Evolutionary conservation across 345 rosid genomes (phyloP).

Genomic region (Populus euphratica): DNA sequence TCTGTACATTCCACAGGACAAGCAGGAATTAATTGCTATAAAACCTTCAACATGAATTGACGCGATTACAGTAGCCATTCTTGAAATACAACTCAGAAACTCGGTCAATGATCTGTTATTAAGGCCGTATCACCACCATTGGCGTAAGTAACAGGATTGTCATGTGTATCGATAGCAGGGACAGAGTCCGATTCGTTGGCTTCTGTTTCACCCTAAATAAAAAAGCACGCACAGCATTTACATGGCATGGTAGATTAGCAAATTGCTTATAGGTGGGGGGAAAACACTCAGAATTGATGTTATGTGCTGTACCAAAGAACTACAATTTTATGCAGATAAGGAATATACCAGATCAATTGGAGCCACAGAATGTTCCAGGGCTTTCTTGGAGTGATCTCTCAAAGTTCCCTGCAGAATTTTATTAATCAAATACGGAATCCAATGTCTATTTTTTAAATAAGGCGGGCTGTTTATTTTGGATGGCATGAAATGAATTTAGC

Average conservation of each 20-base stretch:
- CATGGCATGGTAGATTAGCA: neutral
- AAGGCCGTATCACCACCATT: constrained; percentile 43
- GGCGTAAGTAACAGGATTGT: constrained; percentile 36
- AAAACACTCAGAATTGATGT: neutral
- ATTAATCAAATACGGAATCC: constrained; percentile 1
- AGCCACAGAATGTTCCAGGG: constrained; percentile 45
- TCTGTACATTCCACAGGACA: constrained; percentile 43
- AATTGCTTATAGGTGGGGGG: neutral
- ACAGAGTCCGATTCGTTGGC: constrained; percentile 44
- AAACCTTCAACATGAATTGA: constrained; percentile 22
- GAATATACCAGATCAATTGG: constrained; percentile 46
- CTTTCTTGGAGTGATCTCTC: constrained; percentile 60
- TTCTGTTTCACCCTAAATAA: constrained; percentile 47
- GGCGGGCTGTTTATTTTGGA: neutral
- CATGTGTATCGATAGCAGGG: constrained; percentile 33
- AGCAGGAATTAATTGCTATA: constrained; percentile 19
- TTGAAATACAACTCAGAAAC: neutral
- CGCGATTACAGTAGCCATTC: constrained; percentile 3
- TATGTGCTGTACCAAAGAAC: neutral
- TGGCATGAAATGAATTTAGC: neutral
- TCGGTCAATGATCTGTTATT: constrained; percentile 35
- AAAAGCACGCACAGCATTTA: neutral
- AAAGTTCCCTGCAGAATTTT: constrained; percentile 51
- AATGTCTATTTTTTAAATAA: neutral
- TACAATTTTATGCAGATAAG: neutral